Base-by-base conservation (phyloP, 192 early-diverging fungal genomes). In the Mortierella hygrophila region DNA sequence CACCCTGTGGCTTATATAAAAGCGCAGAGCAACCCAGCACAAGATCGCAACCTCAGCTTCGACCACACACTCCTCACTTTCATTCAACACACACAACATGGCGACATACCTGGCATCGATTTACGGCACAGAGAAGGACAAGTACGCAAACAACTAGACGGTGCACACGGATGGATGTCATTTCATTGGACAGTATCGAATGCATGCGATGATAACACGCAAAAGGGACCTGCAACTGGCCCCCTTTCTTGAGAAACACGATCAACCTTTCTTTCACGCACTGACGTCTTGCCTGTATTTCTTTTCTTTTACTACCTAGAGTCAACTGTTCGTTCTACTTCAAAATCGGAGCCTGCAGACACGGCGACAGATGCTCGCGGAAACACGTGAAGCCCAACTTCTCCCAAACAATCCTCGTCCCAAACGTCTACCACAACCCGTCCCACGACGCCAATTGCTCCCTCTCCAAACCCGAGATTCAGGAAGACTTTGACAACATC, bases 291-390 rank as follows among this genome's bases (percentile, higher is more conserved):
- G 26, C 69, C 3, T 32, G 54, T 60, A 3, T 29, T 60, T 40
- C 29, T 52, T 10, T 71, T 41, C 38, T 69, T 55, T 82, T 47
- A 40, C 42, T 37, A 41, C 40, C 26, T 49, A 95, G 93, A 76
- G 97, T 99, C 78, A 97, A 99, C 86, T 99, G 98, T 90, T 97
- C 96, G 60, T 99, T 99, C 83, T 99, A 99, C 93, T 97, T 97
- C 93, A 99, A 99, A 92, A 99, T 99, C 71, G 99, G 99, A 41
- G 98, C 99, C 47, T 99, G 99, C 86, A 92, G 98, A 26, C 98
- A 99, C 82, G 98, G 97, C 70, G 99, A 99, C 82, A 93, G 97
- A 71, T 99, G 99, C 86, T 97, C 97, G 23, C 92, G 98, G 78
- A 98, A 98, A 89, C 99, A 99, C 79, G 96, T 99, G 74, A 97